Base-by-base conservation (phyloP, 768 basidiomycete species). In the Hygrocybe punicea region DNA sequence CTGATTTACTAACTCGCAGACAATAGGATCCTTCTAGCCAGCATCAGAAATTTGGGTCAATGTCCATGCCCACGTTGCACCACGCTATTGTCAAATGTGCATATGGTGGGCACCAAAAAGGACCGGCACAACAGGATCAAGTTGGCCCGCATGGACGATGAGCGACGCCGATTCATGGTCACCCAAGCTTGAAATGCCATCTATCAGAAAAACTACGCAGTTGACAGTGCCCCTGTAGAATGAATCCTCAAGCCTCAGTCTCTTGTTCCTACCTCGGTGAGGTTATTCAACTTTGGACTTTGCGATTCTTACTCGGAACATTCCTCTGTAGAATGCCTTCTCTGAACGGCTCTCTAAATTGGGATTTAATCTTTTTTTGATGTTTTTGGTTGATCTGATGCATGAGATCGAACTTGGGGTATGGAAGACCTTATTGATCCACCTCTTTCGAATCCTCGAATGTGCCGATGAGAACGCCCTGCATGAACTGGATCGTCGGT, bases 321-420 rank as follows among this genome's bases (percentile, higher is more conserved):
- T n/a, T n/a, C n/a, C n/a, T n/a, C n/a, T n/a, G n/a, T n/a, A 39
- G 36, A 39, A 39, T 39, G 36, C 36, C 10, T n/a, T 39, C 10
- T 39, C 36, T 39, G 36, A 24, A 5, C 5, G 36, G 36, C 36
- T 39, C 10, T n/a, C 9, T n/a, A 9, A 9, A 9, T 57, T 16
- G 3, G 61, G 56, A 0, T 61, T 67, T 37, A 56, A 69, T 45
- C 46, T 59, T 17, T 69, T n/a, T n/a, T n/a, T n/a, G n/a, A n/a
- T n/a, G n/a, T n/a, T n/a, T n/a, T n/a, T n/a, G n/a, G n/a, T n/a
- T n/a, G n/a, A n/a, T n/a, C n/a, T n/a, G n/a, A n/a, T n/a, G n/a
- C n/a, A n/a, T n/a, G n/a, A n/a, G n/a, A 23, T 69, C 37, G 70
- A 71, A 45, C 56, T 71, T 2, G 70, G 70, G 13, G 66, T 63